Percentiles rank a stretch among this genome's conserved stretches.
These are phyloP conservation scores for Willaertia magna DNA, from an alignment of 208 protist species.

Conservation along the genomic window DNA sequence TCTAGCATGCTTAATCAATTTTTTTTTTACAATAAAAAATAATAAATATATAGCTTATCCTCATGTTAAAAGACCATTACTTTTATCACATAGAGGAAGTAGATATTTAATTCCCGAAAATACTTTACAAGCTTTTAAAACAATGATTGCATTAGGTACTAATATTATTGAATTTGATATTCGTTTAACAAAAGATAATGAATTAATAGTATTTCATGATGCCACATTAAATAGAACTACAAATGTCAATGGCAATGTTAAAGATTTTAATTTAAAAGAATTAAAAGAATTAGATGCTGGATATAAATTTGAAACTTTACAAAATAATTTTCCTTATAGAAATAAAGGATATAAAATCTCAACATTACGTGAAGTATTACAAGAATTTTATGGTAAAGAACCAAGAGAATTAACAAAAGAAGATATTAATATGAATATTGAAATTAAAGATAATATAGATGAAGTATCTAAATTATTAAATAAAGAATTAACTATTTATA, in stretches of 20 bases:
- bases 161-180: slow-evolving; percentile 7
- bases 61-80: not conserved
- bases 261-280: not conserved
- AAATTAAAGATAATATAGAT: not conserved
- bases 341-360: not conserved
- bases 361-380: not conserved
- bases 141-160: not conserved
- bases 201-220: slow-evolving; percentile 6
- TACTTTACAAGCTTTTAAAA: not conserved
- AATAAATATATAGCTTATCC: too few relatives aligned
- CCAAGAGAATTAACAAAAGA: not conserved
- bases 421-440: slow-evolving; percentile 2
- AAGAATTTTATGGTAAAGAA: not conserved
- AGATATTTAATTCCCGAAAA: not conserved
- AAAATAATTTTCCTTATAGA: not conserved
- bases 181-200: not conserved
- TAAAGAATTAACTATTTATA: not conserved
- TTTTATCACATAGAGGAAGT: not conserved
- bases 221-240: not conserved
- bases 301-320: not conserved
- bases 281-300: not conserved
- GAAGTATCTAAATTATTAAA: not conserved
- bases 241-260: not conserved
- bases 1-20: too few relatives aligned
- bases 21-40: too few relatives aligned